Percentiles rank a stretch among this genome's conserved stretches.
Evolutionary conservation across 805 yeast genomes (phyloP).

Genomic region (Candida bentonensis): DNA sequence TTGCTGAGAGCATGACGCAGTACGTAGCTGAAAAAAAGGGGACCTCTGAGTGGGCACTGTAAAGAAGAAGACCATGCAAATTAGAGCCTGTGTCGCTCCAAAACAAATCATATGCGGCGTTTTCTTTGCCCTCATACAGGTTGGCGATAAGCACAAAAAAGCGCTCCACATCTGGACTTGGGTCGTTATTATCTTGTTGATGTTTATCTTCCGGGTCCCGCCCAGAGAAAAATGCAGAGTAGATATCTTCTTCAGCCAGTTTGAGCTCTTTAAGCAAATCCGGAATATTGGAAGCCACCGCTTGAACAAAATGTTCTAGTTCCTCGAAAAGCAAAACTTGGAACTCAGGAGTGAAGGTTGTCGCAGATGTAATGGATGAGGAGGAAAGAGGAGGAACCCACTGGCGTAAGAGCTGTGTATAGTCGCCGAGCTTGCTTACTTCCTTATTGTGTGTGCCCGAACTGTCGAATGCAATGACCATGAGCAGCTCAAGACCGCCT

Average conservation of each 20-base stretch:
- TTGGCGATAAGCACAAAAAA: neutral
- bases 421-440: constrained; percentile 13
- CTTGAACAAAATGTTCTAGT: constrained; percentile 16
- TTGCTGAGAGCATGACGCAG: neutral
- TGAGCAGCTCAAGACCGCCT: constrained; percentile 26
- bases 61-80: neutral
- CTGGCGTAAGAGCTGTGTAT: constrained; percentile 14
- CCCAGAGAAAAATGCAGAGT: constrained; percentile 14
- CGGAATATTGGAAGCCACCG: constrained; percentile 22
- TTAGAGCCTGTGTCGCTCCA: constrained; percentile 1
- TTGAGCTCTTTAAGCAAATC: constrained; percentile 27
- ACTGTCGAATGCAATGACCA: constrained; percentile 22
- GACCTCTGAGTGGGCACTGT: constrained; percentile 1
- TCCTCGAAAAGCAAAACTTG: constrained; percentile 7
- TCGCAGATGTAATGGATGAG: neutral
- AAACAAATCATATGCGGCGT: neutral
- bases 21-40: neutral
- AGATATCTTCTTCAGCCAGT: constrained; percentile 24
- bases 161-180: neutral
- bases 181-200: neutral
- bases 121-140: neutral
- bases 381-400: constrained; percentile 15
- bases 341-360: constrained; percentile 3
- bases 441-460: neutral
- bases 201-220: neutral